These are phyloP conservation scores for Lactarius sp. DNA, from an alignment of 768 basidiomycete genomes.

Conservation along the genomic window DNA sequence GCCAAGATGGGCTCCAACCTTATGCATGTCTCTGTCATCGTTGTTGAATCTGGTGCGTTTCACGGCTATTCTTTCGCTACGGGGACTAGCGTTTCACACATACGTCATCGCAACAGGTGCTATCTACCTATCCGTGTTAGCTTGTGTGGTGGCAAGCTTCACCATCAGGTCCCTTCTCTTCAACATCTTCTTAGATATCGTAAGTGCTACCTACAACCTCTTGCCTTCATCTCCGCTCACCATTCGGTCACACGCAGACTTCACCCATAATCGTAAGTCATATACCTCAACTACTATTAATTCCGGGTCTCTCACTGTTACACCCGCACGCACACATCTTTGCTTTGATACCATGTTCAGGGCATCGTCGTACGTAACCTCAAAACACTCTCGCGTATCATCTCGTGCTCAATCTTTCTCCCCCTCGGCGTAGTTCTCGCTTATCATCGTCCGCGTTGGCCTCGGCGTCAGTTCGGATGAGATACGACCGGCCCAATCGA, in stretches of 20 bases:
- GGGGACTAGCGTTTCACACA: not conserved
- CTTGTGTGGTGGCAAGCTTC: constrained; percentile 11
- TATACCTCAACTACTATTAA: not conserved
- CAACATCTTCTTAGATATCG: constrained; percentile 24
- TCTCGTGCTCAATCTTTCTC: not conserved
- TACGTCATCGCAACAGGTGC: constrained; percentile 4
- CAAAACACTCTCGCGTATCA: not conserved
- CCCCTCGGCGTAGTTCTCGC: constrained; percentile 20
- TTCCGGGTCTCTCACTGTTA: not conserved
- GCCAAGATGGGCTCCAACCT: constrained; percentile 24
- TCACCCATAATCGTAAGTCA: constrained; percentile 23
- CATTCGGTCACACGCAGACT: not conserved
- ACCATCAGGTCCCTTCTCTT: constrained; percentile 7
- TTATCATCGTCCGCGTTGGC: constrained; percentile 24
- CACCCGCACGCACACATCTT: not conserved
- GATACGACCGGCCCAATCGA: constrained; percentile 1
- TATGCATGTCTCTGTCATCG: constrained; percentile 14
- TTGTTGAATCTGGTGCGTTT: constrained; percentile 22
- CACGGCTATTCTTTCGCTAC: not conserved
- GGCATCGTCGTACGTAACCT: constrained; percentile 24
- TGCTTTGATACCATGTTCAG: not conserved
- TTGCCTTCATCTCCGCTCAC: constrained; percentile 16
- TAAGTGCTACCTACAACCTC: not conserved
- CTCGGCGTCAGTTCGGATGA: constrained; percentile 21
- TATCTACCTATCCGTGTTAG: constrained; percentile 13